These are phyloP conservation scores for Emergomyces pasteurianus DNA, from an alignment of 2,329 filamentous ascomycete species.

Conservation along the genomic window DNA sequence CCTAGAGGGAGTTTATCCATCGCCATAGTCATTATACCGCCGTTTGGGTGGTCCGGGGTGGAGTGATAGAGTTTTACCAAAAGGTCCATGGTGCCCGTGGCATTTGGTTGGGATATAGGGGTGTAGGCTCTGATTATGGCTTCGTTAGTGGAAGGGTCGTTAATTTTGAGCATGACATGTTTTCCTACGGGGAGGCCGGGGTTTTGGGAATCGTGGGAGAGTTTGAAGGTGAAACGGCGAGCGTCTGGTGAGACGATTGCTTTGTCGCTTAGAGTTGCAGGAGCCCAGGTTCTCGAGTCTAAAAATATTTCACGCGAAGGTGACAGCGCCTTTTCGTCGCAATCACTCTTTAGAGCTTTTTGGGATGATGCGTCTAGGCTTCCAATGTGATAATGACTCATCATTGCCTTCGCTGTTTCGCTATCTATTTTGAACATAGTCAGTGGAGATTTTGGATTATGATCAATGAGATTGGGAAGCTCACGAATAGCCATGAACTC, in stretches of 20 bases:
- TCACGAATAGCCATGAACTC: constrained; percentile 87
- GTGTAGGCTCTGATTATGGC: constrained; percentile 79
- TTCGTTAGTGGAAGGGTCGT: constrained; percentile 51
- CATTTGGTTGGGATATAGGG: constrained; percentile 55
- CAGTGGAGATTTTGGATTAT: background rate
- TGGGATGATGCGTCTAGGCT: constrained; percentile 52
- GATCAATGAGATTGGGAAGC: constrained; percentile 23
- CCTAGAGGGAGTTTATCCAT: constrained; percentile 62
- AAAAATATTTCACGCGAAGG: constrained; percentile 53
- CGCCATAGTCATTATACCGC: constrained; percentile 72
- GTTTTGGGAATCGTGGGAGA: constrained; percentile 57
- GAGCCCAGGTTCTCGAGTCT: constrained; percentile 60
- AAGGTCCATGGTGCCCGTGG: constrained; percentile 56
- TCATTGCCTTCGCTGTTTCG: constrained; percentile 85
- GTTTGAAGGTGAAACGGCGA: constrained; percentile 66
- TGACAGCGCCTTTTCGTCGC: constrained; percentile 28
- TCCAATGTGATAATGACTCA: constrained; percentile 75
- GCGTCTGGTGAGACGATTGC: constrained; percentile 63
- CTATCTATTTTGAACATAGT: constrained; percentile 50
- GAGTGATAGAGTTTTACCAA: constrained; percentile 74
- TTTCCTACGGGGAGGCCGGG: constrained; percentile 75
- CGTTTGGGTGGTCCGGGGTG: constrained; percentile 29
- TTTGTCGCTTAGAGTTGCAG: constrained; percentile 56
- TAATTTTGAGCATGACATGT: constrained; percentile 73
- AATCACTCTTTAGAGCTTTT: constrained; percentile 39